Conservation (phyloP, 805 yeast species). For the Candida maris region DNA sequence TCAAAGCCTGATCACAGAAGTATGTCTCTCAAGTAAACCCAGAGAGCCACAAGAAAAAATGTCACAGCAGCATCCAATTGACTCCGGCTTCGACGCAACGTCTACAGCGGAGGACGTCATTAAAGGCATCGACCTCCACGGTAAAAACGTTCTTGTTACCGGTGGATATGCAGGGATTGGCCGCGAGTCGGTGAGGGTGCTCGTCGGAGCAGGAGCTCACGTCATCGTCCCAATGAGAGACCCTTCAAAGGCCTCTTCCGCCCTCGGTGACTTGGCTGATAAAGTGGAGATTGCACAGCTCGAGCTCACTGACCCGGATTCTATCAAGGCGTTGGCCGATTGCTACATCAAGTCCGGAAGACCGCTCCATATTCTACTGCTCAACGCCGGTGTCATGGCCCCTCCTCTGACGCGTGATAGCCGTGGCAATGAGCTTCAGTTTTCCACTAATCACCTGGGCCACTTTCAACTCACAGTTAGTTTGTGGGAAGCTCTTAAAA, state of each 20-base stretch:
- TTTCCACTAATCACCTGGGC: constrained; percentile 5
- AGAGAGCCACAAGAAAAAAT: no score
- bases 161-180: constrained; percentile 8
- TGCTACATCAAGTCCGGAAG: constrained; percentile 5
- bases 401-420: constrained; percentile 1
- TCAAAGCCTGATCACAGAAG: no score
- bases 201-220: constrained; percentile 4
- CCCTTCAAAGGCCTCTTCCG: neutral
- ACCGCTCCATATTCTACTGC: constrained; percentile 6
- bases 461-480: constrained; percentile 5
- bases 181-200: constrained; percentile 4
- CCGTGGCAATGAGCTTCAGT: constrained; percentile 4
- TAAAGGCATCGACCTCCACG: constrained; percentile 4
- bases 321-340: constrained; percentile 2
- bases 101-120: constrained; percentile 5
- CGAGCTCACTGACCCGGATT: constrained; percentile 4
- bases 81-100: constrained; percentile 1
- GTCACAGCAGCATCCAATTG: constrained; percentile 4
- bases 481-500: constrained; percentile 3
- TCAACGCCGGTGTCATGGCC: constrained; percentile 10
- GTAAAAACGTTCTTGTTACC: constrained; percentile 5
- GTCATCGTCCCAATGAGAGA: constrained; percentile 6
- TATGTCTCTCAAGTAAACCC: no score
- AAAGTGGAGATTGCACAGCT: constrained; percentile 5
- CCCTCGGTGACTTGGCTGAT: constrained; percentile 3